These are phyloP conservation scores for Anthracocystis panici-leucophaei DNA, from an alignment of 1,284 basidiomycete genomes.

Conservation along the genomic window DNA sequence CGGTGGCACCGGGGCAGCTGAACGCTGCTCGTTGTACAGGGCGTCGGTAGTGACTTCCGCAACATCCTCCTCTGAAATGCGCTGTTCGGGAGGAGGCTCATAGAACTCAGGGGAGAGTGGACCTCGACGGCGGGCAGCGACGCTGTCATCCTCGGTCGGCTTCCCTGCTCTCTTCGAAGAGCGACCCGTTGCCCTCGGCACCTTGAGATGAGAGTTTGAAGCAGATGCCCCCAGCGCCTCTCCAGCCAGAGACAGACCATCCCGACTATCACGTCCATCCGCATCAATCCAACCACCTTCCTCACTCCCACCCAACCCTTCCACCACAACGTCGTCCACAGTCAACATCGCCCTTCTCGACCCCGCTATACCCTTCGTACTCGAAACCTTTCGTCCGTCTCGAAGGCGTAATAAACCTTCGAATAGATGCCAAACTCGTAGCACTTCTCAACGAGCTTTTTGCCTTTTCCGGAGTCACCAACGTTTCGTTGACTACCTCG, in stretches of 20 bases:
- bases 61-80: background rate
- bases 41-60: background rate
- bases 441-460: slow-evolving; percentile 22
- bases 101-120: slow-evolving; percentile 22
- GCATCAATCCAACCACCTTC: slow-evolving; percentile 19
- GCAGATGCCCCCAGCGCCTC: background rate
- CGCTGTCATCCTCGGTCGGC: background rate
- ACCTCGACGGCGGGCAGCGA: background rate
- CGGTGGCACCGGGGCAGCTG: background rate
- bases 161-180: background rate
- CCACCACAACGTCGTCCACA: slow-evolving; percentile 17
- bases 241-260: background rate
- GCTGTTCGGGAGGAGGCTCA: slow-evolving; percentile 10
- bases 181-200: background rate
- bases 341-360: slow-evolving; percentile 7
- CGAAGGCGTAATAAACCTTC: slow-evolving; percentile 36
- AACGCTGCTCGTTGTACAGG: background rate
- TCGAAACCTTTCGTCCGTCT: slow-evolving; percentile 28
- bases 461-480: slow-evolving; percentile 20
- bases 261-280: slow-evolving; percentile 18
- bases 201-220: background rate
- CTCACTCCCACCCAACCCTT: background rate
- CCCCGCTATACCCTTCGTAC: slow-evolving; percentile 8
- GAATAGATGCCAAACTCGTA: slow-evolving; percentile 29
- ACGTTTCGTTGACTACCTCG: background rate